Conservation (phyloP, 2,329 filamentous ascomycete genomes). For the Aspergillus sp. region DNA sequence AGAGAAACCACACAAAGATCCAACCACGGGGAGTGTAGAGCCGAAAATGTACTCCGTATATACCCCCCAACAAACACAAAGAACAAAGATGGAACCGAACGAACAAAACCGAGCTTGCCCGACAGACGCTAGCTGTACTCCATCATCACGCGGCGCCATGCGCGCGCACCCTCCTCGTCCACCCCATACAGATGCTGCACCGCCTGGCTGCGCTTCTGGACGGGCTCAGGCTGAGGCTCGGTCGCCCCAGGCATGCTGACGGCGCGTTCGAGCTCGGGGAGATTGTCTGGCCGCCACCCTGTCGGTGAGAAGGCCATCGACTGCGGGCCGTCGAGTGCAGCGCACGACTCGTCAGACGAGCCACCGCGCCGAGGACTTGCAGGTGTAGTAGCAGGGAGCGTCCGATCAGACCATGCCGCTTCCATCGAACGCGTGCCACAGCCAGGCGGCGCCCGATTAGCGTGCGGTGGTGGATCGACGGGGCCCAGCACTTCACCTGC, state of each 20-base stretch:
- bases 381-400: too few relatives aligned
- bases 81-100: neutral
- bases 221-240: conserved; percentile 6
- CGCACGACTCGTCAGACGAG: conserved; percentile 8
- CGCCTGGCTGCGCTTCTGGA: conserved; percentile 30
- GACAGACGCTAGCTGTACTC: conserved; percentile 29
- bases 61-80: neutral
- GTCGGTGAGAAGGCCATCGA: conserved; percentile 10
- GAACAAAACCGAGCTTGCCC: neutral
- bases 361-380: conserved; percentile 1
- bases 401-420: neutral
- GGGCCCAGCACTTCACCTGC: neutral
- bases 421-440: neutral
- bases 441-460: neutral
- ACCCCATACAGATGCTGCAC: conserved; percentile 31
- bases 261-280: conserved; percentile 10
- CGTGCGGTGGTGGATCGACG: neutral
- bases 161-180: conserved; percentile 30
- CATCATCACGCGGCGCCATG: conserved; percentile 35
- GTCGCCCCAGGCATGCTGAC: conserved; percentile 10
- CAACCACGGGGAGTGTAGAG: neutral
- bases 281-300: conserved; percentile 10
- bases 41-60: neutral
- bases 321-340: conserved; percentile 10
- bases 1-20: conserved; percentile 2